These are phyloP conservation scores for Diplogelasinospora grovesii DNA, from an alignment of 495 filamentous ascomycete species.

Conservation along the genomic window DNA sequence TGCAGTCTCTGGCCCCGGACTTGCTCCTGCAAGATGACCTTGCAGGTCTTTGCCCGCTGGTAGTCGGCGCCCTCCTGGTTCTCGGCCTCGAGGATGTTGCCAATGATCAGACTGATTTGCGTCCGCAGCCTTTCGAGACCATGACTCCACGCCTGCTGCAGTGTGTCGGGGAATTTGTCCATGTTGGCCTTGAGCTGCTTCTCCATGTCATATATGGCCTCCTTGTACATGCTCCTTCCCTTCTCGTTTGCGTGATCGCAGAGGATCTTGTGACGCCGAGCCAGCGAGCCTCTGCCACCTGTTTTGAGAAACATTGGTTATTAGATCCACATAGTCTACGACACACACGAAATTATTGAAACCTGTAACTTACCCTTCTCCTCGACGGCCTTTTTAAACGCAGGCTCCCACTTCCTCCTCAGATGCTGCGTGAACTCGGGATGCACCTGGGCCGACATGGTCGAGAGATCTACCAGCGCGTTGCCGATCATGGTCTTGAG, in stretches of 20 bases:
- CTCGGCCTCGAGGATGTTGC: conserved; percentile 7
- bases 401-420: background rate
- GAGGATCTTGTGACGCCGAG: background rate
- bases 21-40: background rate
- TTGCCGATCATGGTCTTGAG: background rate
- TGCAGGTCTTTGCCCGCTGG: background rate
- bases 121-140: background rate
- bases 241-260: background rate
- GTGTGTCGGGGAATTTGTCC: background rate
- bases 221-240: background rate
- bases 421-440: background rate
- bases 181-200: background rate
- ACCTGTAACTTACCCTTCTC: background rate
- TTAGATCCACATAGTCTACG: too few relatives aligned
- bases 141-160: background rate
- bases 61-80: background rate
- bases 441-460: background rate
- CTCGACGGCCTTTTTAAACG: conserved; percentile 4
- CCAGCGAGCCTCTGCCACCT: background rate
- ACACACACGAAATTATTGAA: too few relatives aligned
- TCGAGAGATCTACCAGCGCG: background rate
- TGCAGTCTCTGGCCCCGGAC: background rate
- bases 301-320: too few relatives aligned
- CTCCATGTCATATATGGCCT: background rate
- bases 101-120: conserved; percentile 1